These are phyloP conservation scores for Rostrohypoxylon terebratum DNA, from an alignment of 495 filamentous ascomycete species.

Conservation along the genomic window DNA sequence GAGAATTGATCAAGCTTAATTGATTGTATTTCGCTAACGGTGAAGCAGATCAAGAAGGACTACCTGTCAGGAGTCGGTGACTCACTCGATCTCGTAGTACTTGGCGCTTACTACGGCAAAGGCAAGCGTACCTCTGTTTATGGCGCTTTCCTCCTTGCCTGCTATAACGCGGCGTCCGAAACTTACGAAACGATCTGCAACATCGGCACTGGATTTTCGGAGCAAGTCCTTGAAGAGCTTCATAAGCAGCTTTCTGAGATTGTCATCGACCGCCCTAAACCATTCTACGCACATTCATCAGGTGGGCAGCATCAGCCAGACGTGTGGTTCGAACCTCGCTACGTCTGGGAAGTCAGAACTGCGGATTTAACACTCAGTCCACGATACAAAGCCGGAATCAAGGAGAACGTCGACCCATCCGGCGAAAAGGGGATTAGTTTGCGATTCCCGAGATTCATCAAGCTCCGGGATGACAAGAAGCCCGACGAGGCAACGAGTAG, in stretches of 20 bases:
- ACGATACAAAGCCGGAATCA: slow-evolving; percentile 83
- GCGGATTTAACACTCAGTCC: slow-evolving; percentile 94
- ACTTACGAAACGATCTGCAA: slow-evolving; percentile 96
- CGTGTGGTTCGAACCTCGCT: slow-evolving; percentile 95
- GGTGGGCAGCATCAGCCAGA: slow-evolving; percentile 94
- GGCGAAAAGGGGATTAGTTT: slow-evolving; percentile 88
- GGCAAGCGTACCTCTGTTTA: slow-evolving; percentile 96
- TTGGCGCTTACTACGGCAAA: slow-evolving; percentile 93
- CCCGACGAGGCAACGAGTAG: slow-evolving; percentile 88
- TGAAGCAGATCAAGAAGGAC: slow-evolving; percentile 87
- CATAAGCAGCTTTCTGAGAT: slow-evolving; percentile 75
- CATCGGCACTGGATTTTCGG: slow-evolving; percentile 96
- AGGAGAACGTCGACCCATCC: slow-evolving; percentile 72
- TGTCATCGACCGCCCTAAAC: slow-evolving; percentile 89
- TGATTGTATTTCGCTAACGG: slow-evolving; percentile 35
- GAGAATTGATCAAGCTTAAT: slow-evolving; percentile 34
- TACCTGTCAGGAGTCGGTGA: slow-evolving; percentile 94
- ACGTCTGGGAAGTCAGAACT: slow-evolving; percentile 98
- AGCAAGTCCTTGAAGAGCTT: slow-evolving; percentile 84
- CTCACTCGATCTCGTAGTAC: slow-evolving; percentile 94
- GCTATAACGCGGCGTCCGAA: slow-evolving; percentile 83
- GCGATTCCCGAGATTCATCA: slow-evolving; percentile 92
- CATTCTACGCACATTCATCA: slow-evolving; percentile 88
- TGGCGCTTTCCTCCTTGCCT: slow-evolving; percentile 93
- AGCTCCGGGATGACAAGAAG: slow-evolving; percentile 92